Base-by-base conservation (phyloP, 768 basidiomycete genomes). In the Lactarius trivialis region DNA sequence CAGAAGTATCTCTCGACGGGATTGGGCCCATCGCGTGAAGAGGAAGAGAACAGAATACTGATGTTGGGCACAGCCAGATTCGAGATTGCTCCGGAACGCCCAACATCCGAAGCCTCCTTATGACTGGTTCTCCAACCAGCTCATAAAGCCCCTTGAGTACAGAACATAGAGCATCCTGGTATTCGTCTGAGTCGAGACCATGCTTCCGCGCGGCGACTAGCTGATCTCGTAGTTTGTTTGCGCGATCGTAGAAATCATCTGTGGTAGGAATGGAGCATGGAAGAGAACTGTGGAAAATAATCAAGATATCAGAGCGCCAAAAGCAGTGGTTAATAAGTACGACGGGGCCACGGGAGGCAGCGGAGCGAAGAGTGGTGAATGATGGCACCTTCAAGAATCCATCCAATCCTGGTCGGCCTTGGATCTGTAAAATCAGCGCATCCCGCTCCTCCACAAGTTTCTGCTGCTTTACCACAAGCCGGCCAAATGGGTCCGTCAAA, bases 21-120 rank as follows among this genome's bases (percentile, higher is more conserved):
- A 60, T 28, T n/a, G 58, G 58, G 11, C 58, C 59, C 59, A 60
- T 54, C 0, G 59, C 52, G 5, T 60, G 59, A 1, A 60, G 52
- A 3, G 59, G 59, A 26, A 60, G 58, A 7, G 21, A 54, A 19
- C 52, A 53, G 15, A 58, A 58, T 2, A 49, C 39, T 8, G 39
- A 39, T 0, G 39, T 39, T 0, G 39, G 39, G 17, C 19, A 39
- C 56, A 28, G 51, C 58, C 50, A 58, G 19, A 58, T 28, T 14
- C 50, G 19, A 6, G 58, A 58, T 32, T 58, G 58, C 11, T 58
- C 37, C 3, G 58, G 37, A 0, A 60, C 30, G 2, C 21, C n/a
- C 4, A 60, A 34, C 17, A 1, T 0, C 7, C 11, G 36, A 7
- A 59, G 37, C 15, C n/a, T 41, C 3, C 41, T 5, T 15, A 60